Evolutionary conservation across 805 yeast species (phyloP).

Genomic region (Saccharomycopsis microspora): DNA sequence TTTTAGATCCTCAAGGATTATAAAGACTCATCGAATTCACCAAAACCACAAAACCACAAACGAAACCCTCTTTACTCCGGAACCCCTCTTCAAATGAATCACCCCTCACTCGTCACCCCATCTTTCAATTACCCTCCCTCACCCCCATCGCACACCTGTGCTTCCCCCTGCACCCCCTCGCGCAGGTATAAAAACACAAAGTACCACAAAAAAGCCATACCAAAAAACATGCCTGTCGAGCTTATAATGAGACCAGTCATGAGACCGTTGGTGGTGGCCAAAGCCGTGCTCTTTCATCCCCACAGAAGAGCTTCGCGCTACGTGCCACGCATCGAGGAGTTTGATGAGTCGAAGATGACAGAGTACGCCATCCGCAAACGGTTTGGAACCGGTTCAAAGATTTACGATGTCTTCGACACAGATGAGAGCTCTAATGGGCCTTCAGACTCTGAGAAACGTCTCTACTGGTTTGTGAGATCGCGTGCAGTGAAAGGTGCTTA

Average conservation of each 20-base stretch:
- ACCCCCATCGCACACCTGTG: no score
- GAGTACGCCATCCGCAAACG: conserved; percentile 40
- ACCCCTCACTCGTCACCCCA: no score
- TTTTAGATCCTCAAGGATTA: no score
- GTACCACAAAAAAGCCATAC: no score
- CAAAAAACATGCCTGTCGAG: conserved; percentile 42
- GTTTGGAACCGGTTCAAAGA: conserved; percentile 51
- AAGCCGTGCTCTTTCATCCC: conserved; percentile 40
- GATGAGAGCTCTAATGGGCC: conserved; percentile 26
- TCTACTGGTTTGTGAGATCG: conserved; percentile 48
- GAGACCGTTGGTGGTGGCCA: conserved; percentile 48
- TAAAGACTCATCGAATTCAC: no score
- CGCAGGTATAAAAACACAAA: no score
- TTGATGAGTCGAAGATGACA: conserved; percentile 24
- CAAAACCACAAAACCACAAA: no score
- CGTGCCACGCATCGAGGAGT: conserved; percentile 40
- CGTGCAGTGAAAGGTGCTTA: conserved; percentile 59
- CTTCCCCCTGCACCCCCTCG: no score
- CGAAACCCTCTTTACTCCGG: no score
- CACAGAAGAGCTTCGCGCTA: conserved; percentile 47
- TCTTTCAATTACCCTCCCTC: no score
- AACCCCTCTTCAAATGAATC: no score
- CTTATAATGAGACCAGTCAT: conserved; percentile 44
- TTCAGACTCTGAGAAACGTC: conserved; percentile 29
- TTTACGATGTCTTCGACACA: conserved; percentile 43